Conservation (phyloP, 2,329 filamentous ascomycete species). For the Penicillium capsulatum region DNA sequence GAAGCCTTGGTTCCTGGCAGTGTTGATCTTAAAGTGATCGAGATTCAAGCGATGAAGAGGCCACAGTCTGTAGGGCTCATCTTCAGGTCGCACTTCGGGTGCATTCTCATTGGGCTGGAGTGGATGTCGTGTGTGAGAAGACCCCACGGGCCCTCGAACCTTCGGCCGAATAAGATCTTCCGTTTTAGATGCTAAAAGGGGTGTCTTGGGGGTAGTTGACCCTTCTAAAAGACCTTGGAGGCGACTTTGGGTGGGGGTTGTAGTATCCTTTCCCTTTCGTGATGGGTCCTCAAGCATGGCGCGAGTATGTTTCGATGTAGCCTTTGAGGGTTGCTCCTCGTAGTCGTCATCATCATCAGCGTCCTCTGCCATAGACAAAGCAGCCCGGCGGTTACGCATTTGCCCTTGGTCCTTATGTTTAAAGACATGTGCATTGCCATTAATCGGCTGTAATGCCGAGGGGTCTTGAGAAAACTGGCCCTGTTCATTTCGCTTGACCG, state of each 20-base stretch:
- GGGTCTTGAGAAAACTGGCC: neutral
- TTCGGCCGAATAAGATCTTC: neutral
- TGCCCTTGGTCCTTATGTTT: too few relatives aligned
- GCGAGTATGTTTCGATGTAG: neutral
- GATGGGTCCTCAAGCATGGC: neutral
- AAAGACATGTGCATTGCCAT: too few relatives aligned
- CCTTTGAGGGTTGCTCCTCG: neutral
- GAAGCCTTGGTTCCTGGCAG: constrained; percentile 63
- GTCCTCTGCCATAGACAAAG: constrained; percentile 50
- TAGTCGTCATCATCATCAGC: constrained; percentile 36
- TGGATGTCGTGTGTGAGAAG: neutral
- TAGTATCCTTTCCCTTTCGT: neutral
- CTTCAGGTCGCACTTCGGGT: constrained; percentile 21
- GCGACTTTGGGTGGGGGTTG: constrained; percentile 18
- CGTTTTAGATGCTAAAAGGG: constrained; percentile 9
- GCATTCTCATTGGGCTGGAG: neutral
- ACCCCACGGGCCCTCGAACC: neutral
- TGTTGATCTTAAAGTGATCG: constrained; percentile 79
- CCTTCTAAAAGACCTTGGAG: constrained; percentile 32
- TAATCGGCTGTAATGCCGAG: constrained; percentile 25
- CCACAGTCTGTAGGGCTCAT: constrained; percentile 54
- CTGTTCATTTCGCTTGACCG: too few relatives aligned
- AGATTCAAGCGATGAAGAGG: constrained; percentile 56
- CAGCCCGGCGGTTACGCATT: constrained; percentile 34
- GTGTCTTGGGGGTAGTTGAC: constrained; percentile 23